Evolutionary conservation across 331 rosid species (phyloP), one percentile per base, ranked within the genome.

Genomic region (Stylosanthes scabra): DNA sequence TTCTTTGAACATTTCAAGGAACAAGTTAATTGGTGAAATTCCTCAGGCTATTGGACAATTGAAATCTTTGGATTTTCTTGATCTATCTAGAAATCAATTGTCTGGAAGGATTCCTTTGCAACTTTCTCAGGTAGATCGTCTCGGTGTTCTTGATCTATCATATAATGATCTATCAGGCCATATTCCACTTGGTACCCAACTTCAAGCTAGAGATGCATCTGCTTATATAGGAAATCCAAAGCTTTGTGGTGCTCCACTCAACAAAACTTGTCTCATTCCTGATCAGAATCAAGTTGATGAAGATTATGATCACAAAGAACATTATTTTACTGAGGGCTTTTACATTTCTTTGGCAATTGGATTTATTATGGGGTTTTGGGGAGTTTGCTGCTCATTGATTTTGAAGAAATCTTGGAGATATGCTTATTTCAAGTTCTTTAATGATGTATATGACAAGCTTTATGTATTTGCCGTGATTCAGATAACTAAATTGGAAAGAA

Each of bases 351-450:
- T 63, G n/a, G 69, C 0, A 63, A 8, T 69, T 14, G 80, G 77
- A 57, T 80, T 74, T 37, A 9, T 80, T 51, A 8, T 56, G 3
- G 76, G 80, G 57, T 80, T 74, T 16, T 80, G 73, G 80, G 73
- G 77, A 44, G 68, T 60, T 29, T 74, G 58, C 58, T 71, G 74
- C 6, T n/a, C 76, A 8, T 46, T 68, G 5, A 0, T 80, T 25
- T 51, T 71, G 1, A 56, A 56, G 61, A 56, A 25, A 20, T 56
- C 61, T 1, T 56, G 37, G 61, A 56, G 61, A 25, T 56, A 56
- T 56, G 39, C 37, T 8, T 56, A 56, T 56, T 56, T 25, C 61
- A 56, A 56, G 34, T 56, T 25, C 37, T 56, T 5, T 2, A 51
- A 9, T 51, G 57, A 51, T 11, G 10, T 15, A 51, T n/a, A 51